Percentiles rank a stretch among this genome's conserved stretches.
These are phyloP conservation scores for Fusarium camptoceras DNA, from an alignment of 2,329 filamentous ascomycete genomes.

Conservation along the genomic window DNA sequence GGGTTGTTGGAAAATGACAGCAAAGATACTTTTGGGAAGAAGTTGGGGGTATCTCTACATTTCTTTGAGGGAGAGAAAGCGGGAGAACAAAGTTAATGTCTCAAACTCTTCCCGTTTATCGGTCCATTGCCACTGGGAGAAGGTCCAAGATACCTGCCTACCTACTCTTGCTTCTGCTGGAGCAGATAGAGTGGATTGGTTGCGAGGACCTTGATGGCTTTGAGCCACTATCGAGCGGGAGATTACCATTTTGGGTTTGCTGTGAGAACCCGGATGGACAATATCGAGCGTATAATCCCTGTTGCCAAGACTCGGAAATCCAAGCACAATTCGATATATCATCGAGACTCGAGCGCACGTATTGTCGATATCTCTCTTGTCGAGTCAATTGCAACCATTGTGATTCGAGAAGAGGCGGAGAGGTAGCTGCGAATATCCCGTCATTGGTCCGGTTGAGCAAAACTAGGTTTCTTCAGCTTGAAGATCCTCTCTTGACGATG, in stretches of 20 bases:
- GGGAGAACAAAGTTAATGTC: slow-evolving; percentile 29
- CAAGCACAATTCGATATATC: slow-evolving; percentile 12
- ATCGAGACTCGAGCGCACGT: slow-evolving; percentile 14
- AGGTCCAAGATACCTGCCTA: slow-evolving; percentile 1
- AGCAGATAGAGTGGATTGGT: slow-evolving; percentile 28
- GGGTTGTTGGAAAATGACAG: slow-evolving; percentile 9
- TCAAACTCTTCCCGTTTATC: slow-evolving; percentile 22
- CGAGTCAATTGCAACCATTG: background rate
- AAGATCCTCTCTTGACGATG: background rate
- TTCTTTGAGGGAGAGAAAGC: background rate
- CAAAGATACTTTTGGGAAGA: background rate
- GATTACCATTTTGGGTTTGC: slow-evolving; percentile 30
- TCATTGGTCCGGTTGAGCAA: background rate
- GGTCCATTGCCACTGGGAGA: slow-evolving; percentile 1
- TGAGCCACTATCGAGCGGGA: slow-evolving; percentile 24
- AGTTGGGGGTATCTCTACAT: background rate
- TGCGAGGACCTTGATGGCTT: slow-evolving; percentile 39
- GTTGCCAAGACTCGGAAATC: slow-evolving; percentile 29
- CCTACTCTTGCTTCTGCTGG: background rate
- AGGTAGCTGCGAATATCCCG: background rate
- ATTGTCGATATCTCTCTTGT: background rate
- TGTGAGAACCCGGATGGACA: slow-evolving; percentile 42
- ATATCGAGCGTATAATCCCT: slow-evolving; percentile 23
- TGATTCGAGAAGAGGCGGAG: background rate
- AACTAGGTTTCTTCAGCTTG: slow-evolving; percentile 2